Base-by-base conservation (phyloP, 305 asterid genomes). In the Euphrasia arctica region DNA sequence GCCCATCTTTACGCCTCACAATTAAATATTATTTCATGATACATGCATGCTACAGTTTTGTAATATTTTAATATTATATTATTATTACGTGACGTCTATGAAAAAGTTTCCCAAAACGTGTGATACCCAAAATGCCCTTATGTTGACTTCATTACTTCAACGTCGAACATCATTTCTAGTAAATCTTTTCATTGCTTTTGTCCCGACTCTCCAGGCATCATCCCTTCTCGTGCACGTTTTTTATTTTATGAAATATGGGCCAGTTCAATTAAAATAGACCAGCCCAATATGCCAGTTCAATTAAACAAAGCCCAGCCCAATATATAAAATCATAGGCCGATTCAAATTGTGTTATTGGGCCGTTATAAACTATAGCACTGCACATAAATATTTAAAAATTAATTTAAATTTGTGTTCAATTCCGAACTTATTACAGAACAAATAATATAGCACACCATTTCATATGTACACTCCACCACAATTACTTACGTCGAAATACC, bases 391-490 rank as follows among this genome's bases (percentile, higher is more conserved):
- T 11, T 48, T 3, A 10, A 47, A n/a, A 48, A n/a, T 1, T 1
- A 48, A 45, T 10, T 14, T 12, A 11, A 48, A 0, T 1, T 36
- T 4, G 22, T n/a, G 54, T 48, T 48, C 54, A 15, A 48, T 39
- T 39, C 5, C 2, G 54, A 48, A 48, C 54, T 48, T 48, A 48
- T 48, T 48, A 48, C 54, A 13, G 11, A 0, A 48, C 22, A 48
- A 48, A 18, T 10, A 49, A 56, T 29, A 1, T 11, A 25, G 2
- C 68, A 68, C 5, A 4, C 22, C 22, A 31, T 31, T 29, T 75
- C 75, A 78, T 58, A 80, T 25, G 50, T 67, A 82, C 71, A 80
- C 66, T 0, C 66, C 70, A 63, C 77, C 83, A 61, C 68, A 70
- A 31, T 41, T 15, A 50, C 27, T 56, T 32, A 80, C 60, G 74